phyloP scores from a whole-genome alignment of 2,329 filamentous ascomycete species.

The Phaeomoniella chlamydospora region DNA sequence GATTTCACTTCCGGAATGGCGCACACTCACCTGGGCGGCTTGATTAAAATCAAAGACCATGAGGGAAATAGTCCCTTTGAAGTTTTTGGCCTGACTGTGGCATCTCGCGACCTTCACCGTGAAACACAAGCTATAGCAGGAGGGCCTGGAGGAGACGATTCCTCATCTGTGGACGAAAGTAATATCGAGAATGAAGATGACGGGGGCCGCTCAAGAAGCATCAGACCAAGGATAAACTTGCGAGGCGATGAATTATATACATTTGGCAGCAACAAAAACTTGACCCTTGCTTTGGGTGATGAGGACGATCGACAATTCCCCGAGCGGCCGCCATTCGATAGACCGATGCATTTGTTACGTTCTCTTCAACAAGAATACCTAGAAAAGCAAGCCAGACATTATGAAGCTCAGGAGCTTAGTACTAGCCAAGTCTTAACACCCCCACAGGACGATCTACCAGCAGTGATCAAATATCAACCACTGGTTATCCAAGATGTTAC shows the following conservation, averaged over 20 bases:
- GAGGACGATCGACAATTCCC: slow-evolving; percentile 90
- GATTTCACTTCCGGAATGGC: slow-evolving; percentile 46
- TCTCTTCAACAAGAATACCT: slow-evolving; percentile 58
- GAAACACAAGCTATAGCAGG: slow-evolving; percentile 7
- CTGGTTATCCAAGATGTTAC: slow-evolving; percentile 66
- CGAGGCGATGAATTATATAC: slow-evolving; percentile 76
- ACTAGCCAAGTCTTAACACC: slow-evolving; percentile 13
- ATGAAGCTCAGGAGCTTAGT: slow-evolving; percentile 9
- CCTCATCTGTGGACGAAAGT: slow-evolving; percentile 13
- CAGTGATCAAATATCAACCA: slow-evolving; percentile 55
- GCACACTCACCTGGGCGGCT: slow-evolving; percentile 47
- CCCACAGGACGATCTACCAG: slow-evolving; percentile 48
- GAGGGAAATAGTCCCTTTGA: slow-evolving; percentile 94
- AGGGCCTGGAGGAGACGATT: slow-evolving; percentile 20
- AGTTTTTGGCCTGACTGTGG: slow-evolving; percentile 77
- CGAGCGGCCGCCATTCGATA: slow-evolving; percentile 62
- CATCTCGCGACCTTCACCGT: slow-evolving; percentile 50
- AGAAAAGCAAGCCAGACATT: slow-evolving; percentile 21
- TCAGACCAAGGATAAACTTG: slow-evolving; percentile 24
- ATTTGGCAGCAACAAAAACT: slow-evolving; percentile 93
- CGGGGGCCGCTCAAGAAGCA: slow-evolving; percentile 7
- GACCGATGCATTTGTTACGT: slow-evolving; percentile 63
- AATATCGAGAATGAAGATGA: slow-evolving; percentile 34
- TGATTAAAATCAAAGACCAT: slow-evolving; percentile 91
- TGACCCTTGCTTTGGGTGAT: slow-evolving; percentile 86